A percentile compares a stretch with the other conserved stretches of the same genome.
These are phyloP conservation scores for Alternaria hordeiaustralica DNA, from an alignment of 2,329 filamentous ascomycete species.

Conservation along the genomic window DNA sequence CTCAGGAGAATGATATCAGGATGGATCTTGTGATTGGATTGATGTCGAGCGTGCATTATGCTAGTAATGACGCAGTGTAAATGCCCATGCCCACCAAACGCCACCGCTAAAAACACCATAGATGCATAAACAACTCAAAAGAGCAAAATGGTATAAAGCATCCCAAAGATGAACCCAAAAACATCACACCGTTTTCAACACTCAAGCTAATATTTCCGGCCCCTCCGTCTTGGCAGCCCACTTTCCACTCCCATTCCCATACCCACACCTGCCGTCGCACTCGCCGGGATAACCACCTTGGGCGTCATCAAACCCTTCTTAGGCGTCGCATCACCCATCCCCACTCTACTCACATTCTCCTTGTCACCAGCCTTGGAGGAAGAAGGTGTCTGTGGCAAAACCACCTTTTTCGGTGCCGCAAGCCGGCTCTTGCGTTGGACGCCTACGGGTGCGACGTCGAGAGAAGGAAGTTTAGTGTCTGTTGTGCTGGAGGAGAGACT, in stretches of 20 bases:
- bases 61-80: not conserved
- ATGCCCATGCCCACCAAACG: not conserved
- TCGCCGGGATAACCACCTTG: slow-evolving; percentile 24
- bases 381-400: slow-evolving; percentile 31
- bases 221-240: slow-evolving; percentile 40
- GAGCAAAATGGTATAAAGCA: not conserved
- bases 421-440: slow-evolving; percentile 43
- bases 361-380: slow-evolving; percentile 25
- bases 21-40: no score
- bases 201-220: slow-evolving; percentile 22
- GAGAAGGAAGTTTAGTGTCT: slow-evolving; percentile 23
- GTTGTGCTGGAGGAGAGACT: slow-evolving; percentile 6
- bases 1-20: no score
- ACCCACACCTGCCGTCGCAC: not conserved
- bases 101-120: not conserved
- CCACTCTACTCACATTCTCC: slow-evolving; percentile 28
- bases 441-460: slow-evolving; percentile 32
- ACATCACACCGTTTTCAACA: not conserved
- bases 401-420: slow-evolving; percentile 44
- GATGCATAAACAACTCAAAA: not conserved
- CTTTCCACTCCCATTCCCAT: slow-evolving; percentile 20
- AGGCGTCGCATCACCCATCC: slow-evolving; percentile 31
- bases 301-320: slow-evolving; percentile 40
- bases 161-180: not conserved
- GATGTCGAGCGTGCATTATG: no score